phyloP scores from a whole-genome alignment of 2,329 filamentous ascomycete species.

The Aquanectria penicillioides region DNA sequence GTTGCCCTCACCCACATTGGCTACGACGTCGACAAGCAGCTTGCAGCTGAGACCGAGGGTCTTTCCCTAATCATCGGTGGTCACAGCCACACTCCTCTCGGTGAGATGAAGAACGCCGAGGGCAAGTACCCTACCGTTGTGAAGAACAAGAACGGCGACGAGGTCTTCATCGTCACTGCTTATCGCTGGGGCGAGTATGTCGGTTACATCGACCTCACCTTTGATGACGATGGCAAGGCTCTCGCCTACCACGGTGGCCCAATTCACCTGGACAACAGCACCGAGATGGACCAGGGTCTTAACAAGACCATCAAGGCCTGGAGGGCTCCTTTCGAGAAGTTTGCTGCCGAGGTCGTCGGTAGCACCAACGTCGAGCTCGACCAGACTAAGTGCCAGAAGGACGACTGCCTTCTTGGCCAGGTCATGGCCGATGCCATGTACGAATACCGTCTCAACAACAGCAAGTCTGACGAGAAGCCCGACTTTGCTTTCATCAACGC shows the following conservation, averaged over 20 bases:
- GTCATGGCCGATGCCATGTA: slow-evolving; percentile 69
- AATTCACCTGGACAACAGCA: slow-evolving; percentile 71
- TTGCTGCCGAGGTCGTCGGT: slow-evolving; percentile 67
- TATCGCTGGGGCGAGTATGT: slow-evolving; percentile 77
- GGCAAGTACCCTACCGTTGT: slow-evolving; percentile 73
- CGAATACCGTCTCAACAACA: slow-evolving; percentile 64
- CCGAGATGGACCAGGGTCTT: slow-evolving; percentile 64
- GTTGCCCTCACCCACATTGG: slow-evolving; percentile 75
- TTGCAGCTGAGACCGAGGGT: slow-evolving; percentile 68
- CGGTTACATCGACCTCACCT: slow-evolving; percentile 74
- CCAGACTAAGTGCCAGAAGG: slow-evolving; percentile 65
- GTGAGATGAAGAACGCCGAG: slow-evolving; percentile 65
- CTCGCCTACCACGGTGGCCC: slow-evolving; percentile 71
- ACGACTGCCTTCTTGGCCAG: slow-evolving; percentile 68
- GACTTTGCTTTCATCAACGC: slow-evolving; percentile 71
- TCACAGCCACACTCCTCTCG: slow-evolving; percentile 69
- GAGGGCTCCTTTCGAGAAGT: slow-evolving; percentile 69
- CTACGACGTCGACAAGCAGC: slow-evolving; percentile 70
- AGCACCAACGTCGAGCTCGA: slow-evolving; percentile 64
- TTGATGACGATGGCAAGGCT: slow-evolving; percentile 68
- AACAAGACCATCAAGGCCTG: slow-evolving; percentile 68
- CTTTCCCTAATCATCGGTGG: slow-evolving; percentile 76
- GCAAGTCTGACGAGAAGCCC: slow-evolving; percentile 46
- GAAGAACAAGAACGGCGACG: slow-evolving; percentile 68
- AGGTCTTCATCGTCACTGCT: slow-evolving; percentile 75